Base-by-base conservation (phyloP, 2,329 filamentous ascomycete species). In the Cordyceps javanica region DNA sequence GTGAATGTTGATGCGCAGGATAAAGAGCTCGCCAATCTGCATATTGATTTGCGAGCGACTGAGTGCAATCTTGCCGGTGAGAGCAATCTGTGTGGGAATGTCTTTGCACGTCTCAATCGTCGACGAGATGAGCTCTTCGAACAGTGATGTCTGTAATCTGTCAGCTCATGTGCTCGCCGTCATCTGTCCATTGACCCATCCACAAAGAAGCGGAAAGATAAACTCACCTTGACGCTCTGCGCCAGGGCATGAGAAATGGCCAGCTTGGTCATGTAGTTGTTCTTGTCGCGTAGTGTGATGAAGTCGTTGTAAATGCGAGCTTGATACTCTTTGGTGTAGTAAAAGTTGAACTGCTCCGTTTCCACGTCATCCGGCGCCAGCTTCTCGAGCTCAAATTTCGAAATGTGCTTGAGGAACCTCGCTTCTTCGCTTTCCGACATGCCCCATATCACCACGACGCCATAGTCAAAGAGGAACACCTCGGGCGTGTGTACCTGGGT, bases 261-360 rank as follows among this genome's bases (percentile, higher is more conserved):
- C 38, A 97, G 79, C 75, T 97, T 97, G 64, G 89, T 95, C 94
- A 97, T 97, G 76, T 97, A 96, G 72, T 96, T 96, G 67, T 87
- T 87, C 74, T 96, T 96, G 67, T 97, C 93, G 50, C 92, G 82
- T 60, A 99, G 75, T 2, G 90, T 94, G 72, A 99, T 99, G 67
- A 99, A 99, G 73, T 99, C 94, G 73, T 99, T 99, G 81, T 99
- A 99, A 72, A 99, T 99, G 53, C 94, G 88, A 23, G 94, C 91
- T 74, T 99, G 95, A 71, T 99, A 99, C 70, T 97, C 93, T 66
- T 89, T 84, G 3, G 94, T 97, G 76, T 99, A 97, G 77, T 99
- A 99, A 72, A 97, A 99, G 72, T 99, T 99, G 80, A 99, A 99
- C 68, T 93, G 91, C 72, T 99, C 94, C 48, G 91, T 90, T 75